A percentile compares a stretch with the other conserved stretches of the same genome.
Evolutionary conservation across 2,329 filamentous ascomycete genomes (phyloP).

Genomic region (Aspergillus ruber): DNA sequence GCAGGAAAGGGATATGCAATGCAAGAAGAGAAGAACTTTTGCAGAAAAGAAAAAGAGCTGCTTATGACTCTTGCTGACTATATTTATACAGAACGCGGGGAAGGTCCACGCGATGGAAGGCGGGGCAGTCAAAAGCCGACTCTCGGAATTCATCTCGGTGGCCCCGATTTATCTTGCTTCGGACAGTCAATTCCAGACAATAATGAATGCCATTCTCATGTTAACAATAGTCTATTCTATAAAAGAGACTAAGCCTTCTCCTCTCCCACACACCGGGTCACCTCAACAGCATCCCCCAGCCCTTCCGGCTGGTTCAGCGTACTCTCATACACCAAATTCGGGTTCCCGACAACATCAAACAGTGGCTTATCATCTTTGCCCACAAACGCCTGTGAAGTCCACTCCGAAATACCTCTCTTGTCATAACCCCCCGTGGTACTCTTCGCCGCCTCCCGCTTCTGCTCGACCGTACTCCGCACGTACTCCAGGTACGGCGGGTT

Average conservation of each 20-base stretch:
- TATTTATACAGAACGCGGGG: slow-evolving; percentile 18
- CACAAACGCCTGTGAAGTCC: slow-evolving; percentile 18
- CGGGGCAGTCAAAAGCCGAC: slow-evolving; percentile 51
- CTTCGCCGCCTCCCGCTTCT: slow-evolving; percentile 49
- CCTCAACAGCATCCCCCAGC: slow-evolving; percentile 24
- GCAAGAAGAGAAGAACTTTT: slow-evolving; percentile 14
- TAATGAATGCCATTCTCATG: too few relatives aligned
- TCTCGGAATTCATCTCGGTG: slow-evolving; percentile 18
- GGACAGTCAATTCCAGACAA: too few relatives aligned
- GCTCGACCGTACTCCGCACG: slow-evolving; percentile 56
- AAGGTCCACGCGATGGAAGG: slow-evolving; percentile 31
- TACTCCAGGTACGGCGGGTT: slow-evolving; percentile 52
- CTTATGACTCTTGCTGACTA: neutral
- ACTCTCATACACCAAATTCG: slow-evolving; percentile 61
- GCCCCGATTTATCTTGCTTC: too few relatives aligned
- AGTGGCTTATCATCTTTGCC: slow-evolving; percentile 18
- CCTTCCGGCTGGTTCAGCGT: slow-evolving; percentile 24
- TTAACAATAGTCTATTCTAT: neutral
- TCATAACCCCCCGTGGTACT: slow-evolving; percentile 13
- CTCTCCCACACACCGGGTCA: slow-evolving; percentile 25
- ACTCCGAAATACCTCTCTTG: slow-evolving; percentile 14
- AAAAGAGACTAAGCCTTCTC: neutral
- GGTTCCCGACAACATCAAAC: slow-evolving; percentile 48
- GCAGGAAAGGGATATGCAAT: neutral
- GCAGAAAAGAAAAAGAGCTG: neutral